Evolutionary conservation across 306 rosid species (phyloP).

Genomic region (Rosa rugosa): DNA sequence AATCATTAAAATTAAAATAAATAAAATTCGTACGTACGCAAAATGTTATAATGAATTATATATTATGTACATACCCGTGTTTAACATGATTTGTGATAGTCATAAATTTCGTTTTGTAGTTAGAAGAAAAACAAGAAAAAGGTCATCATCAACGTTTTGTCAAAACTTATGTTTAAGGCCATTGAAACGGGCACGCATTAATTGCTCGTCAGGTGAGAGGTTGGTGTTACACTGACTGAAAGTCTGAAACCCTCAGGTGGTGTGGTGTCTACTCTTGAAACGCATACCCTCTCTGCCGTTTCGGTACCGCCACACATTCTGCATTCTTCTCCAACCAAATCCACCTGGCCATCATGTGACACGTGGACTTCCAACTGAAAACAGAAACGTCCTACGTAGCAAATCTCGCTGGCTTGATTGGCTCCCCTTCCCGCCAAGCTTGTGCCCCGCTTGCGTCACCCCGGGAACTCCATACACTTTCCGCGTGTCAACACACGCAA

Average conservation of each 20-base stretch:
- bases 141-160: not conserved
- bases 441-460: slow-evolving; percentile 26
- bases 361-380: not conserved
- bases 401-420: not conserved
- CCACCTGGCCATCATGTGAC: not conserved
- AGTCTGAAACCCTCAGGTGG: not conserved
- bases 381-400: not conserved
- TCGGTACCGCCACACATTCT: not conserved
- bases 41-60: no score
- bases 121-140: not conserved
- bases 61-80: no score
- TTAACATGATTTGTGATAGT: no score
- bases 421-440: slow-evolving; percentile 22
- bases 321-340: not conserved
- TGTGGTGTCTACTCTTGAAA: not conserved
- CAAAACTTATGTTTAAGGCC: not conserved
- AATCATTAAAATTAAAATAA: no score
- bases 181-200: not conserved
- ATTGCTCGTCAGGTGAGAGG: not conserved
- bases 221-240: not conserved
- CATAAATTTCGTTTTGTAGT: no score
- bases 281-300: not conserved
- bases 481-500: slow-evolving; percentile 37
- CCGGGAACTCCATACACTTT: slow-evolving; percentile 40
- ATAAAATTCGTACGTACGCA: no score